Base-by-base conservation (phyloP, 257 asterid genomes). In the Prunella vulgaris region DNA sequence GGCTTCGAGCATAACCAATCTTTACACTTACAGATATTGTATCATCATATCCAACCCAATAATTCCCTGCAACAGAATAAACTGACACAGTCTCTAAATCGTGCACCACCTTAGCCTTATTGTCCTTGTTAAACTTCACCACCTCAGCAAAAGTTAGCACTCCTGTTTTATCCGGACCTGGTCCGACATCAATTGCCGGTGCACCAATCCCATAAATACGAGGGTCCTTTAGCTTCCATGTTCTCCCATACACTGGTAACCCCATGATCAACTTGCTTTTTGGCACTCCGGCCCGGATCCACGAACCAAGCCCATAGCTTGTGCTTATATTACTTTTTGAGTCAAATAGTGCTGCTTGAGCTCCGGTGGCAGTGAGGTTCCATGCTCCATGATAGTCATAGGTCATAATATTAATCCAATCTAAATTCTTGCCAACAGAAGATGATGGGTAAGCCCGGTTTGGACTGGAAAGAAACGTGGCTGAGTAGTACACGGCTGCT, bases 11-110 rank as follows among this genome's bases (percentile, higher is more conserved):
- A 33, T 80, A 92, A 0, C 24, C 63, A 22, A 84, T 68, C 72
- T 88, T 89, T 1, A 10, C 82, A 0, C 76, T 42, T 0, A 83
- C 81, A 0, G 95, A 73, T 37, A 38, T 69, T 0, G 51, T 14
- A 63, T 89, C 92, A 71, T 92, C 98, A 44, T 89, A 92, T 38
- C 98, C 98, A 7, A 92, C 75, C 98, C 98, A 92, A 9, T 60
- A 10, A 74, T 20, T 72, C 3, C 89, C 93, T 0, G 90, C 83
- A 14, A 90, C 88, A 0, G 98, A 86, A 38, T 90, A 92, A 5
- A 78, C 78, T 14, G 97, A 90, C 21, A 80, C 84, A 0, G 87
- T 86, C 10, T 30, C 82, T 64, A 28, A 8, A 53, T 92, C 97
- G 40, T 77, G 81, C 32, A 74, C 86, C 57, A 84, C 84, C 57